Percentiles rank a stretch among this genome's conserved stretches.
phyloP scores from a whole-genome alignment of 1,284 basidiomycete species.

The Tilletia horrida region DNA sequence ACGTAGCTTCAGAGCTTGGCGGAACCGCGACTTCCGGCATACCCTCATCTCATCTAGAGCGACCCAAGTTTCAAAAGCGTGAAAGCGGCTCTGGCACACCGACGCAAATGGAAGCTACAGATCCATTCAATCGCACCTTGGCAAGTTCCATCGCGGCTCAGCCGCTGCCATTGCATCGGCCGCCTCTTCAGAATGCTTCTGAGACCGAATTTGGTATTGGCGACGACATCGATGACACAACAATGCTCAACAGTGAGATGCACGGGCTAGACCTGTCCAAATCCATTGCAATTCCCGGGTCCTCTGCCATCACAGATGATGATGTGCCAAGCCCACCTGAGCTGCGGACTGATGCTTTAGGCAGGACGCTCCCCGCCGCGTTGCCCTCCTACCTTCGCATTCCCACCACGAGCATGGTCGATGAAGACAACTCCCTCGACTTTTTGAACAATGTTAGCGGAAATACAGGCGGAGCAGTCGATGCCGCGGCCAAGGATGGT shows the following conservation, averaged over 20 bases:
- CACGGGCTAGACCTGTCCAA: neutral
- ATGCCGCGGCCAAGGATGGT: slow-evolving; percentile 29
- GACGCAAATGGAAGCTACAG: slow-evolving; percentile 19
- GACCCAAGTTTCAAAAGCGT: slow-evolving; percentile 18
- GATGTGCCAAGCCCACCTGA: neutral
- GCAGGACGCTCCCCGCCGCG: slow-evolving; percentile 22
- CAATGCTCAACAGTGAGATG: neutral
- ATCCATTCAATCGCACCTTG: slow-evolving; percentile 4
- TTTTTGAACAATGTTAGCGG: slow-evolving; percentile 21
- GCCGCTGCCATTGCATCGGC: slow-evolving; percentile 4
- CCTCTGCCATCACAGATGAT: slow-evolving; percentile 10
- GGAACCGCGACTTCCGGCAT: slow-evolving; percentile 16
- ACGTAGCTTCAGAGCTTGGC: slow-evolving; percentile 14
- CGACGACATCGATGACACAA: slow-evolving; percentile 8
- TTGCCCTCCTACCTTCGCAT: slow-evolving; percentile 54
- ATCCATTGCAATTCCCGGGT: neutral
- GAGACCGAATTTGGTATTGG: slow-evolving; percentile 22
- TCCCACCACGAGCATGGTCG: slow-evolving; percentile 34
- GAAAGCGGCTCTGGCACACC: slow-evolving; percentile 31
- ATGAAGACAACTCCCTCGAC: slow-evolving; percentile 13
- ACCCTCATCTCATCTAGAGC: neutral
- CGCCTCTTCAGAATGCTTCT: neutral
- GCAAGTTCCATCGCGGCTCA: neutral
- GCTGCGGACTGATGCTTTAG: slow-evolving; percentile 12
- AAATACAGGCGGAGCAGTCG: slow-evolving; percentile 29